Conservation (phyloP, 2,329 filamentous ascomycete genomes). For the Zasmidium angulare region DNA sequence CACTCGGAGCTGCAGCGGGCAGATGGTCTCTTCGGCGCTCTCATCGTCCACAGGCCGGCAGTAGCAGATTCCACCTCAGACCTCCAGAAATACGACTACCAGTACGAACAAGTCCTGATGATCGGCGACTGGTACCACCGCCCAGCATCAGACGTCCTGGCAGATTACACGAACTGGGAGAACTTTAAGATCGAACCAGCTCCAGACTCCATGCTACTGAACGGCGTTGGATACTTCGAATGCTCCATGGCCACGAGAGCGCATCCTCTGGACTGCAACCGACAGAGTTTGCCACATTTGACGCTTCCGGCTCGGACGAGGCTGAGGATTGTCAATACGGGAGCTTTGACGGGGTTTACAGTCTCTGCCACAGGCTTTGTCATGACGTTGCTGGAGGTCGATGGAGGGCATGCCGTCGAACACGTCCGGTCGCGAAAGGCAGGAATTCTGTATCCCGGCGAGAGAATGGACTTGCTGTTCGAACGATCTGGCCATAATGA, state of each 20-base stretch:
- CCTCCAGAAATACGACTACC: conserved; percentile 8
- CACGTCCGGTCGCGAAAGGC: conserved; percentile 30
- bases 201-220: conserved; percentile 50
- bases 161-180: conserved; percentile 43
- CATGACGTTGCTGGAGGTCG: conserved; percentile 37
- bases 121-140: conserved; percentile 53
- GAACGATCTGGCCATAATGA: conserved; percentile 15
- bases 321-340: conserved; percentile 42
- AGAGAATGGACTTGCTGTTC: conserved; percentile 43
- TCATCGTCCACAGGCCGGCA: conserved; percentile 45
- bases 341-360: conserved; percentile 42
- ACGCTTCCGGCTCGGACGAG: conserved; percentile 13
- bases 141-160: conserved; percentile 40
- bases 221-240: conserved; percentile 47
- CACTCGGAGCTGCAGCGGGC: conserved; percentile 43
- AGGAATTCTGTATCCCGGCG: conserved; percentile 45
- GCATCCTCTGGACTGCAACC: conserved; percentile 44
- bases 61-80: neutral
- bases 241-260: conserved; percentile 47
- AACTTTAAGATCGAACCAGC: conserved; percentile 47
- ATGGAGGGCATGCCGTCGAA: conserved; percentile 40
- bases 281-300: conserved; percentile 9
- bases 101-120: conserved; percentile 45
- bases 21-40: conserved; percentile 49
- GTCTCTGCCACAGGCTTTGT: conserved; percentile 5